Evolutionary conservation across 768 basidiomycete species (phyloP), one percentile per base, ranked within the genome.

Genomic region (Russula emetica): DNA sequence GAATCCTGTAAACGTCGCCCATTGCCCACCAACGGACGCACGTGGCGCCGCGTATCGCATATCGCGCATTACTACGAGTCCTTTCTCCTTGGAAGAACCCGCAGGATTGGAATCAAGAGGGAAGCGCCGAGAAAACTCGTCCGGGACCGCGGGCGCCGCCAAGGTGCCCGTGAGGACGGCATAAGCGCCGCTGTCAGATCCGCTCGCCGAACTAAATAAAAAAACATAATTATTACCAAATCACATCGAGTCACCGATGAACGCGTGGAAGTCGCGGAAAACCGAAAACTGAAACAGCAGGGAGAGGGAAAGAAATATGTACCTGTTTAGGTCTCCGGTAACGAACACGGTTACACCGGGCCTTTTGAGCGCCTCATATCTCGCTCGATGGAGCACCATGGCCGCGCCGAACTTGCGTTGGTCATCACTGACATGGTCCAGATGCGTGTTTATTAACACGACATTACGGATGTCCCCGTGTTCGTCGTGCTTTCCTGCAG

Each of bases 1-100:
- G 69, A 83, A 85, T 0, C 80, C 82, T 2, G 82, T 82, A 68
- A 79, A 83, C 4, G 82, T 83, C 5, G 79, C 79, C 72, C 77
- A 80, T 67, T 80, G 76, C 2, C 77, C 75, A 0, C 78, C 80
- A 1, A 83, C 77, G 42, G 62, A 68, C 28, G 73, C 70, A 34
- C 79, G 75, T 26, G 80, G 78, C 2, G 77, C 75, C 60, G 74
- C 70, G 5, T 67, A 77, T 44, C 80, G 76, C 40, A 83, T 61
- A 71, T 84, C 83, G 9, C 75, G 66, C 76, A 81, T 74, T 26
- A 72, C 75, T 26, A 72, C 75, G 66, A 63, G 55, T 40, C 26
- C 28, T 52, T 47, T 47, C n/a, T 47, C 22, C 45, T 47, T 11
- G 10, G 36, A 14, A 36, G 28, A 60, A 28, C 26, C 40, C 24